Evolutionary conservation across 352 stramenopile species (phyloP).

Genomic region (Phytopythium vexans): DNA sequence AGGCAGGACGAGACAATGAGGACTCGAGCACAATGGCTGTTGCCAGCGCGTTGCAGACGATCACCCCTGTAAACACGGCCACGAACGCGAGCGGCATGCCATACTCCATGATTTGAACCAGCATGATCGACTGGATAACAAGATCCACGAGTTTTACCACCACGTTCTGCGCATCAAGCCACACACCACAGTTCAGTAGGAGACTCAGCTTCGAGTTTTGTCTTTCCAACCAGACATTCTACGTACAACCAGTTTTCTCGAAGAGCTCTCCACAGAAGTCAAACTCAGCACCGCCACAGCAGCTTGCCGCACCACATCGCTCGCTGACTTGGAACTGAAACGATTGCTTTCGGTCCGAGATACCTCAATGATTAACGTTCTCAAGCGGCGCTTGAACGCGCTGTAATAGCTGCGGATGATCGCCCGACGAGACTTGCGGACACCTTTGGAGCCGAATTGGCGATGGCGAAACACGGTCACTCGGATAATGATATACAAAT

Average conservation of each 20-base stretch:
- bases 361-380: not conserved
- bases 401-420: not conserved
- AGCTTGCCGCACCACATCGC: not conserved
- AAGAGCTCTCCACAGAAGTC: not conserved
- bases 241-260: not conserved
- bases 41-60: not conserved
- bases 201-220: not conserved
- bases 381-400: not conserved
- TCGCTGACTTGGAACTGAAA: not conserved
- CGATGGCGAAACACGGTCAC: not conserved
- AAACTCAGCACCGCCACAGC: not conserved
- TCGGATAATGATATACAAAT: slow-evolving; percentile 2
- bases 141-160: slow-evolving; percentile 4
- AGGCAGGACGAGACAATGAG: slow-evolving; percentile 6
- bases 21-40: not conserved
- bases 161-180: not conserved
- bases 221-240: not conserved
- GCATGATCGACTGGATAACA: slow-evolving; percentile 3
- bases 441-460: too few relatives aligned
- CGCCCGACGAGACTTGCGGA: not conserved
- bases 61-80: not conserved
- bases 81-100: slow-evolving; percentile 8
- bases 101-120: slow-evolving; percentile 11
- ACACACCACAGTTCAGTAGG: not conserved
- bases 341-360: not conserved